These are phyloP conservation scores for Pseudopithomyces chartarum DNA, from an alignment of 2,329 filamentous ascomycete species.

Conservation along the genomic window DNA sequence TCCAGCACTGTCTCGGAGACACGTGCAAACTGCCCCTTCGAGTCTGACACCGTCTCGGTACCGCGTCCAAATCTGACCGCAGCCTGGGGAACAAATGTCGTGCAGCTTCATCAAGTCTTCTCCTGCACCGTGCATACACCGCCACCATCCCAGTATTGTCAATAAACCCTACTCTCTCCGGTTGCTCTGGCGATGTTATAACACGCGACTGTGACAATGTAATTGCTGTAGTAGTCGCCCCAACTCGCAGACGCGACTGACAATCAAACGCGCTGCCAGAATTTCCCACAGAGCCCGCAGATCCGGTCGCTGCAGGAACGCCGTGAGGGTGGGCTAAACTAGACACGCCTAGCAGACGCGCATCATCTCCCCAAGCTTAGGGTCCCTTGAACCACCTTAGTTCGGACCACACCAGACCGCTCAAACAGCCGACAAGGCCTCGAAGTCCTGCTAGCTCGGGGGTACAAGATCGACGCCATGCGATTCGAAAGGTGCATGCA, in stretches of 20 bases:
- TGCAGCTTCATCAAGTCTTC: constrained; percentile 11
- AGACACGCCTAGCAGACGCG: background rate
- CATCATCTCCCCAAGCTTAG: background rate
- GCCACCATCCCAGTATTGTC: background rate
- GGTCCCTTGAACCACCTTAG: background rate
- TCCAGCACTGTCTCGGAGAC: constrained; percentile 1
- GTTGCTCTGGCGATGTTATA: constrained; percentile 7
- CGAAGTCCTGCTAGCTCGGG: background rate
- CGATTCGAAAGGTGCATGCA: constrained; percentile 2
- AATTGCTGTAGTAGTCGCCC: background rate
- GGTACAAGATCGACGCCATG: background rate
- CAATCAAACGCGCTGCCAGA: background rate
- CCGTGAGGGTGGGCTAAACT: background rate
- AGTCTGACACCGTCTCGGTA: constrained; percentile 1
- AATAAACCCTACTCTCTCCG: constrained; percentile 3
- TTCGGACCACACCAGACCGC: background rate
- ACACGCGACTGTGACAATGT: background rate
- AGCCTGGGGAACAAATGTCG: constrained; percentile 11
- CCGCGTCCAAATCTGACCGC: constrained; percentile 7
- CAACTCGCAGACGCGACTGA: background rate
- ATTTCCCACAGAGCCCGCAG: background rate
- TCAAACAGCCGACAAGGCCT: background rate
- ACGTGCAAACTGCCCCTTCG: constrained; percentile 8
- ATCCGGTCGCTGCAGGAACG: constrained; percentile 5
- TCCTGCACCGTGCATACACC: background rate